Base-by-base conservation (phyloP, 441 rosid species). In the Gossypium aridum region DNA sequence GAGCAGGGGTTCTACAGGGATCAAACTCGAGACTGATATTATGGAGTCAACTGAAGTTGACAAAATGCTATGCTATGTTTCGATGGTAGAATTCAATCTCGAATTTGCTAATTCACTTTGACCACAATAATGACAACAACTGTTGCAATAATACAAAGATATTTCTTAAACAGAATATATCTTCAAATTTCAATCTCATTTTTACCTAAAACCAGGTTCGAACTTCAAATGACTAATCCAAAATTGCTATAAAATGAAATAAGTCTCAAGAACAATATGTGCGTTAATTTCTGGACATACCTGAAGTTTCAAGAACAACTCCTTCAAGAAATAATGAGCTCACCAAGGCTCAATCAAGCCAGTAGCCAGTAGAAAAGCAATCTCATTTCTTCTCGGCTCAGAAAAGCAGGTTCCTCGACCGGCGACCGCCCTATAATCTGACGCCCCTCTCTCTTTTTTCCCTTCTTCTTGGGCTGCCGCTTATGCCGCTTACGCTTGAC, bases 291-390 rank as follows among this genome's bases (percentile, higher is more conserved):
- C 14, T 16, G 22, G 53, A 55, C 54, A 12, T 0, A 91, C 98
- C 97, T 75, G 94, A 91, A 62, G 93, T 87, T 3, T 97, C 87
- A 4, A 94, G 90, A 66, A 75, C 43, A 79, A 94, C 76, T 5
- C 98, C 97, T 80, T 94, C 60, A 74, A 90, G 63, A 49, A 90
- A 86, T 34, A 79, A 91, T 94, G 73, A 92, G 25, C 16, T 80
- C 85, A 10, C 97, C 97, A 43, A 43, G 90, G 89, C 20, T 88
- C 76, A 89, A 81, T 97, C 97, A 91, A 16, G 94, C 76, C 49
- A 94, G 89, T 71, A 91, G 89, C 43, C 43, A 34, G 43, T 34
- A 34, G 43, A 85, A 94, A 94, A 53, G 97, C 97, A 23, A 87
- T 88, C 85, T 94, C 97, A 71, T 91, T 91, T 76, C 74, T 80